A percentile compares a stretch with the other conserved stretches of the same genome.
phyloP scores from a whole-genome alignment of 1,139 yeast genomes.

The Yarrowia galli region DNA sequence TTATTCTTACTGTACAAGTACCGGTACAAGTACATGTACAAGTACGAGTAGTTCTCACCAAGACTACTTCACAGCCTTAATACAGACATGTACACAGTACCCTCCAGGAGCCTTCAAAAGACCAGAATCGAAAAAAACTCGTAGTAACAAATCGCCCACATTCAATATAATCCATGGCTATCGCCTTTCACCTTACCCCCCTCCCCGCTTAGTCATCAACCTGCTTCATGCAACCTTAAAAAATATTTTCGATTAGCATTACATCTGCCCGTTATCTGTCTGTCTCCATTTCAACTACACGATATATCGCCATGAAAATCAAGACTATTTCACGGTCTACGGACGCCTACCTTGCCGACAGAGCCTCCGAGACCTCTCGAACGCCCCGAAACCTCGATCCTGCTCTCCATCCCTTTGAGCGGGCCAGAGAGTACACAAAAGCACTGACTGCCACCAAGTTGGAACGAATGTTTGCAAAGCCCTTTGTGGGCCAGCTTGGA shows the following conservation, averaged over 20 bases:
- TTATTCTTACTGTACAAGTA: too few species aligned
- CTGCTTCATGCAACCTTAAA: neutral
- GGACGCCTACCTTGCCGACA: conserved; percentile 89
- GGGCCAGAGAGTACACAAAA: conserved; percentile 94
- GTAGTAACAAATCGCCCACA: too few species aligned
- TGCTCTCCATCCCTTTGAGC: conserved; percentile 93
- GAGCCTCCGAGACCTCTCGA: conserved; percentile 86
- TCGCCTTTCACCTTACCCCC: neutral
- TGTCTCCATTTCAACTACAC: neutral
- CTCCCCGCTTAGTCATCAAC: neutral
- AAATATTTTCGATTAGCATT: conserved; percentile 32
- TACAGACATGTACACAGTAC: too few species aligned
- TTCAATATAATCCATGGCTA: too few species aligned
- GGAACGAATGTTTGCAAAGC: conserved; percentile 97
- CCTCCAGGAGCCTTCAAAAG: too few species aligned
- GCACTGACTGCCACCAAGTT: conserved; percentile 94
- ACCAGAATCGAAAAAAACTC: too few species aligned
- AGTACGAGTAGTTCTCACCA: too few species aligned
- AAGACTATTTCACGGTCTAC: conserved; percentile 90
- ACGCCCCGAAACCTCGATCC: conserved; percentile 92
- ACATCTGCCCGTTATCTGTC: neutral
- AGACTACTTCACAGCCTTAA: too few species aligned
- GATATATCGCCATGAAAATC: conserved; percentile 64
- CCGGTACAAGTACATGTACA: too few species aligned
- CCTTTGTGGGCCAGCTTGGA: conserved; percentile 94